Evolutionary conservation across 148 eudicot species (phyloP).

Genomic region (Salicornia ramosissima): DNA sequence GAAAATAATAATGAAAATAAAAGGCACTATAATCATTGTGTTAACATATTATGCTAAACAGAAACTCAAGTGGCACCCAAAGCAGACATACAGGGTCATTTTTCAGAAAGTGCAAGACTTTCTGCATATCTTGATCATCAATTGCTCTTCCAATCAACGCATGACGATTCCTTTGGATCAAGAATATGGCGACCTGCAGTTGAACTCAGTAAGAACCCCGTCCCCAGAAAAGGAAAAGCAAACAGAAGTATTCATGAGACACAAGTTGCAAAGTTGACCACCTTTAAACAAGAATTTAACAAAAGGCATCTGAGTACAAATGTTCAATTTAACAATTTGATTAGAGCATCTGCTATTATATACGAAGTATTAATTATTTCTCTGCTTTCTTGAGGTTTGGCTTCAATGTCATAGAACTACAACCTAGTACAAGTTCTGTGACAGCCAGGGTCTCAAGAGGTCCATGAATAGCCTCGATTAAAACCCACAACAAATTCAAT

Average conservation of each 20-base stretch:
- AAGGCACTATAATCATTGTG: not conserved
- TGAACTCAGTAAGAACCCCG: not conserved
- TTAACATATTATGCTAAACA: not conserved
- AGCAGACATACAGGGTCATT: slow-evolving; percentile 68
- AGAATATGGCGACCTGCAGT: slow-evolving; percentile 93
- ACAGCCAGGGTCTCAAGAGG: too few relatives aligned
- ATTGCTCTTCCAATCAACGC: slow-evolving; percentile 98
- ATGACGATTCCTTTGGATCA: slow-evolving; percentile 96
- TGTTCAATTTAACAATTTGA: too few relatives aligned
- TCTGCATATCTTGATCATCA: slow-evolving; percentile 83
- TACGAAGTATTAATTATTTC: too few relatives aligned
- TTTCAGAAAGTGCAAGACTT: slow-evolving; percentile 73
- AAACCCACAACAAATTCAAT: too few relatives aligned
- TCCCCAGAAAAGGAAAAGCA: not conserved
- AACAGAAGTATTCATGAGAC: slow-evolving; percentile 1
- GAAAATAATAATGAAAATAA: not conserved
- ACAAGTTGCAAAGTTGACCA: not conserved
- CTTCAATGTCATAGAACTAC: too few relatives aligned
- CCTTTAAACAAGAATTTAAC: not conserved
- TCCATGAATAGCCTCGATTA: too few relatives aligned
- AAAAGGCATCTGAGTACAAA: too few relatives aligned
- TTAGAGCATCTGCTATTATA: too few relatives aligned
- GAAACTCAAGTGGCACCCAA: slow-evolving; percentile 11
- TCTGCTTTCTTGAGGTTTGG: too few relatives aligned
- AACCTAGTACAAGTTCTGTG: too few relatives aligned